These are phyloP conservation scores for Tricholoma flavovirens DNA, from an alignment of 768 basidiomycete genomes.

Conservation along the genomic window DNA sequence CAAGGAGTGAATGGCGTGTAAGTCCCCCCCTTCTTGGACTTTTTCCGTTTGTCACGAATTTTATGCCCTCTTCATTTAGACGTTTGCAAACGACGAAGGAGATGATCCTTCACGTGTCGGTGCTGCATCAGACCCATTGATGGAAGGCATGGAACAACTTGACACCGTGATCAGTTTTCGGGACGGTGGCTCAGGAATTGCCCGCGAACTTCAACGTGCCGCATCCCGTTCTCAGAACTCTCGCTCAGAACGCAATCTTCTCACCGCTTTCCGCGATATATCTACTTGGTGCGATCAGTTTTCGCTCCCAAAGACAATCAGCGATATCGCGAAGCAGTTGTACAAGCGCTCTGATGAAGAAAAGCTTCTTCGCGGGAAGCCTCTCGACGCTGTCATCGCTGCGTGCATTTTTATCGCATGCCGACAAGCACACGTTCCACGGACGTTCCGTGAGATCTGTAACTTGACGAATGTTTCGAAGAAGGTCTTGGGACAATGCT, in stretches of 20 bases:
- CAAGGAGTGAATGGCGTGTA: constrained; percentile 96
- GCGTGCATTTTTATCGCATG: constrained; percentile 99
- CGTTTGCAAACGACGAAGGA: constrained; percentile 98
- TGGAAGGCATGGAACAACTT: constrained; percentile 93
- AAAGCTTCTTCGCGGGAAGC: constrained; percentile 86
- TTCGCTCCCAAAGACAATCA: constrained; percentile 87
- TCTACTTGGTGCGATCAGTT: constrained; percentile 94
- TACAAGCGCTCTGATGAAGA: constrained; percentile 98
- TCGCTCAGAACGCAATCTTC: constrained; percentile 79
- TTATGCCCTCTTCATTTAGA: constrained; percentile 41
- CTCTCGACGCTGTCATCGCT: constrained; percentile 88
- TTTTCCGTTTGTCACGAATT: constrained; percentile 9
- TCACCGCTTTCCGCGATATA: constrained; percentile 87
- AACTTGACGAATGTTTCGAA: constrained; percentile 91
- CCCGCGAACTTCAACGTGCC: constrained; percentile 89
- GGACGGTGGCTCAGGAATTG: constrained; percentile 90
- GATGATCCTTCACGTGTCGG: constrained; percentile 99
- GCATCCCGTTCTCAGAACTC: constrained; percentile 75
- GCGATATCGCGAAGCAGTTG: constrained; percentile 93
- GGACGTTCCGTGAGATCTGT: constrained; percentile 95
- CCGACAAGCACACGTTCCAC: constrained; percentile 89
- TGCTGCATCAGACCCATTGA: constrained; percentile 85
- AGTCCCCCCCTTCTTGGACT: constrained; percentile 28
- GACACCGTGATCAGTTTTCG: constrained; percentile 94
- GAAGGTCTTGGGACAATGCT: constrained; percentile 91